These are phyloP conservation scores for Colletotrichum cordylinicola DNA, from an alignment of 2,329 filamentous ascomycete genomes.

Conservation along the genomic window DNA sequence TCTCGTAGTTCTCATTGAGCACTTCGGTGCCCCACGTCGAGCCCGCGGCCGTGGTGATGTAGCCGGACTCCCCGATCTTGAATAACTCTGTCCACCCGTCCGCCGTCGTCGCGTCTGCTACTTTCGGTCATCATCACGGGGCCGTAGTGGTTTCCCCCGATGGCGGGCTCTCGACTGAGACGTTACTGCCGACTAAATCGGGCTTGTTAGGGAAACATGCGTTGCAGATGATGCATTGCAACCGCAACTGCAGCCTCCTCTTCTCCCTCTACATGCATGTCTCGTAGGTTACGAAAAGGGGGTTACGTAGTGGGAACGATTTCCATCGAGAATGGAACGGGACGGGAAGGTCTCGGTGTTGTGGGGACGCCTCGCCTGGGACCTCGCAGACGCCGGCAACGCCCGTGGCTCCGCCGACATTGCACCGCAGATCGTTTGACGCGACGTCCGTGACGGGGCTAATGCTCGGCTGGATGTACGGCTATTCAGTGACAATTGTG, in stretches of 20 bases:
- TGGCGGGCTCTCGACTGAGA: constrained; percentile 54
- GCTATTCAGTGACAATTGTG: neutral
- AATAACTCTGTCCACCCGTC: constrained; percentile 52
- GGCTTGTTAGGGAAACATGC: neutral
- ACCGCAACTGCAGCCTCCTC: neutral
- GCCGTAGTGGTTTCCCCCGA: constrained; percentile 56
- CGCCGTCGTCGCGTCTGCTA: constrained; percentile 48
- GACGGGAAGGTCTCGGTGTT: neutral
- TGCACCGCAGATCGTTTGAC: constrained; percentile 48
- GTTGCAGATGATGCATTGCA: neutral
- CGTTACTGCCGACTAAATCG: constrained; percentile 34
- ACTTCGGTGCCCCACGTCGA: neutral
- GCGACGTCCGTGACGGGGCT: constrained; percentile 44
- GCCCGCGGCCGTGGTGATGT: neutral
- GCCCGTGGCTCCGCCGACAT: constrained; percentile 38
- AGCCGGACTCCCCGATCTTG: constrained; percentile 53
- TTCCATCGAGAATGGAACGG: neutral
- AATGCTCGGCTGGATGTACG: constrained; percentile 31
- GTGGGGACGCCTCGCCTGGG: neutral
- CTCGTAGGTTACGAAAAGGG: neutral
- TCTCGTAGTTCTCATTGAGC: constrained; percentile 5
- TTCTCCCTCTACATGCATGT: neutral
- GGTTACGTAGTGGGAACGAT: neutral
- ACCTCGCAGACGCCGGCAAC: constrained; percentile 27
- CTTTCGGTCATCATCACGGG: constrained; percentile 54